Conservation (phyloP, 495 filamentous ascomycete genomes). For the Trypethelium eluteriae region DNA sequence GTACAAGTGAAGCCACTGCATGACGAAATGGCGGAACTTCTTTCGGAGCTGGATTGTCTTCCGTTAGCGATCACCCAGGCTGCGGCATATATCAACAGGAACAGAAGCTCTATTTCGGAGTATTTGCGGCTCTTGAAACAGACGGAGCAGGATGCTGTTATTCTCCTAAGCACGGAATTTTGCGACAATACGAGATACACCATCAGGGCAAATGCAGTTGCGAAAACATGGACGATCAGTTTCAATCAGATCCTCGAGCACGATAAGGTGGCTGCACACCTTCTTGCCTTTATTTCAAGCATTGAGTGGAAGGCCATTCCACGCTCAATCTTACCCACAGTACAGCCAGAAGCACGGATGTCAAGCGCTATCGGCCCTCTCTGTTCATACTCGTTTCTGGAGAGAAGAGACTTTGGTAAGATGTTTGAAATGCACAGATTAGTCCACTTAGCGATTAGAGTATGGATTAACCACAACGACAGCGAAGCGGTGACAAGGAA, state of each 20-base stretch:
- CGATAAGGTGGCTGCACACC: slow-evolving; percentile 22
- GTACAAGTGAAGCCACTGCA: slow-evolving; percentile 15
- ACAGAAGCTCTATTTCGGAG: slow-evolving; percentile 21
- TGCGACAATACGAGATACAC: slow-evolving; percentile 24
- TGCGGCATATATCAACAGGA: slow-evolving; percentile 29
- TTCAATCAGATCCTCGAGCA: slow-evolving; percentile 23
- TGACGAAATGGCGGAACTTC: slow-evolving; percentile 22
- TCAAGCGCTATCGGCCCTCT: slow-evolving; percentile 26
- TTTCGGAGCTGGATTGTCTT: slow-evolving; percentile 24
- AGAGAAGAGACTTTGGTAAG: slow-evolving; percentile 17
- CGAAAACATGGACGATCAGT: slow-evolving; percentile 27
- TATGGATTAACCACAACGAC: slow-evolving; percentile 28
- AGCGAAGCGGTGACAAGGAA: slow-evolving; percentile 14
- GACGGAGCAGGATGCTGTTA: slow-evolving; percentile 27
- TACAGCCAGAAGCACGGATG: slow-evolving; percentile 24
- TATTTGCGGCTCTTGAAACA: slow-evolving; percentile 24
- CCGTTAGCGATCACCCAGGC: slow-evolving; percentile 31
- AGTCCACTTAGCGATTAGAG: slow-evolving; percentile 31
- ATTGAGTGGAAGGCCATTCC: slow-evolving; percentile 35
- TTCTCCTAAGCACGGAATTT: slow-evolving; percentile 27
- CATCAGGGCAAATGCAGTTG: slow-evolving; percentile 23
- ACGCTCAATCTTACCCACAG: slow-evolving; percentile 23
- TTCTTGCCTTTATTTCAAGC: slow-evolving; percentile 28
- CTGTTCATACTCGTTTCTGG: slow-evolving; percentile 27
- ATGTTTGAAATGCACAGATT: slow-evolving; percentile 27